Percentiles rank a stretch among this genome's conserved stretches.
Evolutionary conservation across 345 rosid genomes (phyloP).

Genomic region (Syzygium jambos): DNA sequence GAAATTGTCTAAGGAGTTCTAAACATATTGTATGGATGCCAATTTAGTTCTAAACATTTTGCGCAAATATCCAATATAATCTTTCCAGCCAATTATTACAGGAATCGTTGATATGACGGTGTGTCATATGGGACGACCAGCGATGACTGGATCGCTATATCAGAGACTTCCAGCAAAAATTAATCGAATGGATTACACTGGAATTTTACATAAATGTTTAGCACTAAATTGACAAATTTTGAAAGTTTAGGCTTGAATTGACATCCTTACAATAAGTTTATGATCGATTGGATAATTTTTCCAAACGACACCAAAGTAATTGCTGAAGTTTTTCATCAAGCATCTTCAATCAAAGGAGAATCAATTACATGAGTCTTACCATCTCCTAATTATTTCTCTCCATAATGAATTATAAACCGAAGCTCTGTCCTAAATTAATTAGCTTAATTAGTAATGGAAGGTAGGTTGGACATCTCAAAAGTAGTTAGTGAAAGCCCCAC

Average conservation of each 20-base stretch:
- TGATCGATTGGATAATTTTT: accelerated
- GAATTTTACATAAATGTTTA: too few relatives aligned
- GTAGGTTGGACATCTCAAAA: not conserved
- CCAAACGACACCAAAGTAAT: not conserved
- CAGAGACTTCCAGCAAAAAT: not conserved
- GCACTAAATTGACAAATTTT: not conserved
- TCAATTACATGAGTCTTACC: not conserved
- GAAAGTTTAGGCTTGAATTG: too few relatives aligned
- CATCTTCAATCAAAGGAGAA: not conserved
- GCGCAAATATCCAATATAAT: not conserved
- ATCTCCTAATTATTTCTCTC: not conserved
- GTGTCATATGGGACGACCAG: not conserved
- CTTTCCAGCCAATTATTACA: not conserved
- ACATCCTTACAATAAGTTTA: too few relatives aligned
- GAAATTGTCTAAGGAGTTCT: accelerated
- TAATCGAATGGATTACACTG: not conserved
- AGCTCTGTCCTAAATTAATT: not conserved
- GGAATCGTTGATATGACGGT: accelerated
- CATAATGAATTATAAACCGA: not conserved
- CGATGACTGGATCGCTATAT: accelerated
- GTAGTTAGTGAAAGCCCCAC: not conserved
- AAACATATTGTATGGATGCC: not conserved
- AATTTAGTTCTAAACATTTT: not conserved
- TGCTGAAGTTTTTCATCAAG: not conserved
- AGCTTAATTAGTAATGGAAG: not conserved